phyloP scores from a whole-genome alignment of 2,329 filamentous ascomycete genomes.

The Xylariales sp. region DNA sequence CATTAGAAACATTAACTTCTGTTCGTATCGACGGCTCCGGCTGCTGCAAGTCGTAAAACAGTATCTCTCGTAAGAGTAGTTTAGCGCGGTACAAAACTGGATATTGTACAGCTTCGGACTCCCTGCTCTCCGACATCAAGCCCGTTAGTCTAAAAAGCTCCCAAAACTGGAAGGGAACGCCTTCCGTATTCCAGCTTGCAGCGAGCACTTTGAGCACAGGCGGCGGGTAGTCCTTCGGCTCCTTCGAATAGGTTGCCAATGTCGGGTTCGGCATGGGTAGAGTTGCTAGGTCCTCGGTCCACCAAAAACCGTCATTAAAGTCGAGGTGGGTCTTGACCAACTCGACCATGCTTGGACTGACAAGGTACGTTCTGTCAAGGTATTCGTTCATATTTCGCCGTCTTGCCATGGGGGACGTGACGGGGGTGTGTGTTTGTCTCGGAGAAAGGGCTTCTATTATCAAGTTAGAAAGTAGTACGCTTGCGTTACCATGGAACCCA shows the following conservation, averaged over 20 bases:
- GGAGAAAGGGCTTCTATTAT: slow-evolving; percentile 59
- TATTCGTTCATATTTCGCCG: slow-evolving; percentile 65
- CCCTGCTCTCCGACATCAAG: slow-evolving; percentile 60
- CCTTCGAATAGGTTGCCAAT: slow-evolving; percentile 54
- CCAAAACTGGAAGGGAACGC: slow-evolving; percentile 63
- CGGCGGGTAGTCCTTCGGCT: slow-evolving; percentile 57
- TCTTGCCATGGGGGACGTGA: slow-evolving; percentile 62
- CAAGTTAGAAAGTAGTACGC: slow-evolving; percentile 40
- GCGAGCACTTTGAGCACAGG: slow-evolving; percentile 63
- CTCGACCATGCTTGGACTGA: slow-evolving; percentile 55
- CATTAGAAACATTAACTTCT: slow-evolving; percentile 51
- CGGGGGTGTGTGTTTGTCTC: slow-evolving; percentile 61
- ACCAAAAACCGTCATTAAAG: slow-evolving; percentile 69
- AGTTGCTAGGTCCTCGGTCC: slow-evolving; percentile 62
- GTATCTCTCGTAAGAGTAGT: slow-evolving; percentile 64
- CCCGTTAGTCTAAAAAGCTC: slow-evolving; percentile 64
- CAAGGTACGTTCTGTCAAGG: slow-evolving; percentile 59
- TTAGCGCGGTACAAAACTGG: slow-evolving; percentile 66
- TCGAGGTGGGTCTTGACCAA: slow-evolving; percentile 61
- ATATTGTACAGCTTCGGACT: slow-evolving; percentile 60
- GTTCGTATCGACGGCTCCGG: slow-evolving; percentile 58
- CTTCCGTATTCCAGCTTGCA: slow-evolving; percentile 63
- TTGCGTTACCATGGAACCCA: slow-evolving; percentile 7
- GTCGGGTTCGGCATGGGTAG: slow-evolving; percentile 55
- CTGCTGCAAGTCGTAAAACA: slow-evolving; percentile 66